These are phyloP conservation scores for Lentinula lateritia DNA, from an alignment of 768 basidiomycete genomes.

Conservation along the genomic window DNA sequence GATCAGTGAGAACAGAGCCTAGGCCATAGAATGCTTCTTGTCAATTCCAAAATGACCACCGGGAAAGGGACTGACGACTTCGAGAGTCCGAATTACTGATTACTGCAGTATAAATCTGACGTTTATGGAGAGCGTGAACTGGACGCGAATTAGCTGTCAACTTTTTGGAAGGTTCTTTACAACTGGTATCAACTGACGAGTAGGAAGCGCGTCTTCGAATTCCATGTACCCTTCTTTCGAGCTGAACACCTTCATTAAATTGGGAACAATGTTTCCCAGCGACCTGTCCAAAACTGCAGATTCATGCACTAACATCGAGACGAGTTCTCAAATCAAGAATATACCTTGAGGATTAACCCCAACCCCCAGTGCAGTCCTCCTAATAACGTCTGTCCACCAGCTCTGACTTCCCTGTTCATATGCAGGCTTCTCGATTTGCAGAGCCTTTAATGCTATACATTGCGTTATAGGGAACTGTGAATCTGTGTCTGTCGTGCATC, in stretches of 20 bases:
- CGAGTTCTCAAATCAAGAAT: constrained; percentile 6
- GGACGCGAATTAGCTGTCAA: background rate
- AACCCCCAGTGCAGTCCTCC: constrained; percentile 67
- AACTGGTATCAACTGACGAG: constrained; percentile 30
- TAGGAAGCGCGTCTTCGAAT: constrained; percentile 44
- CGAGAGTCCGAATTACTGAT: constrained; percentile 7
- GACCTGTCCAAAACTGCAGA: constrained; percentile 46
- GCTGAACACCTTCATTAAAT: constrained; percentile 64
- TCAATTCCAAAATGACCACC: background rate
- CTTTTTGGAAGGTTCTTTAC: background rate
- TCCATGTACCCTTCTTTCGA: constrained; percentile 63
- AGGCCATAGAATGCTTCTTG: background rate
- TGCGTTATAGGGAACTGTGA: background rate
- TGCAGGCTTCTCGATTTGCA: constrained; percentile 55
- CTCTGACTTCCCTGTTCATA: constrained; percentile 48
- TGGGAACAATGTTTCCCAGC: constrained; percentile 51
- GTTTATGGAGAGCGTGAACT: background rate
- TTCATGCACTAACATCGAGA: background rate
- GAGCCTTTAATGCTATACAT: constrained; percentile 30
- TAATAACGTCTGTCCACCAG: constrained; percentile 82
- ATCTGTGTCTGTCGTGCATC: background rate
- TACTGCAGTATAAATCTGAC: background rate
- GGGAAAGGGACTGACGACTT: background rate
- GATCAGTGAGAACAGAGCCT: constrained; percentile 54
- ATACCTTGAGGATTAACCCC: constrained; percentile 57